Percentiles rank a stretch among this genome's conserved stretches.
phyloP scores from a whole-genome alignment of 73 alveolate genomes.

The Stentor roeselii region DNA sequence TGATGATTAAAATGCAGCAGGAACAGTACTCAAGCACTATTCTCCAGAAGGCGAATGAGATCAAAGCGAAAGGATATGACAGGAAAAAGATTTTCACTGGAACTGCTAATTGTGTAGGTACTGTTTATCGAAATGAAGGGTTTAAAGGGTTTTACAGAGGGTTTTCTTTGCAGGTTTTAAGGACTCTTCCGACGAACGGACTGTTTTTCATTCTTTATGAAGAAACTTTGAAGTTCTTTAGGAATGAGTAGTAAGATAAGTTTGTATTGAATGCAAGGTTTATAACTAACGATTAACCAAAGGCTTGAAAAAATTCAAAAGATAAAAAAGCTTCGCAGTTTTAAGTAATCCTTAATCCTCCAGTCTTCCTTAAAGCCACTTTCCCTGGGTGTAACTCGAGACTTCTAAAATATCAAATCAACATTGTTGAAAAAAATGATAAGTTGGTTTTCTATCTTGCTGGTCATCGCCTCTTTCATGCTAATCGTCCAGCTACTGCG shows the following conservation, averaged over 20 bases:
- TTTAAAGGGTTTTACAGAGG: constrained; percentile 25
- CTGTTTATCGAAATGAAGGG: background rate
- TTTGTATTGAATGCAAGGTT: no score
- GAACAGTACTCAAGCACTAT: background rate
- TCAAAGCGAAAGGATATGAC: background rate
- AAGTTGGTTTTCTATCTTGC: constrained; percentile 16
- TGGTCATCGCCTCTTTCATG: background rate
- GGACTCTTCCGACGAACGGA: constrained; percentile 8
- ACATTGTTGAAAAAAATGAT: constrained; percentile 28
- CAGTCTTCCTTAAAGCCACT: no score
- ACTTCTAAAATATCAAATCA: no score
- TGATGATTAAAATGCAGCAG: constrained; percentile 12
- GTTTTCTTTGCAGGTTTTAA: background rate
- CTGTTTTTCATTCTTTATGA: constrained; percentile 10
- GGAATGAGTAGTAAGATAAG: background rate
- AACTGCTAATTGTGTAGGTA: constrained; percentile 2
- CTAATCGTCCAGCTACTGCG: background rate
- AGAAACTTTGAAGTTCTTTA: background rate
- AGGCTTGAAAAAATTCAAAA: background rate
- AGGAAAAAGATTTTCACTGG: constrained; percentile 5
- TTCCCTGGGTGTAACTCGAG: no score
- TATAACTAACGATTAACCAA: background rate
- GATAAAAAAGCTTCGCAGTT: no score
- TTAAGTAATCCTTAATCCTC: no score
- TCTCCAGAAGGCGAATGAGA: background rate